Conservation (phyloP, 2,329 filamentous ascomycete genomes). For the Alternaria longipes region DNA sequence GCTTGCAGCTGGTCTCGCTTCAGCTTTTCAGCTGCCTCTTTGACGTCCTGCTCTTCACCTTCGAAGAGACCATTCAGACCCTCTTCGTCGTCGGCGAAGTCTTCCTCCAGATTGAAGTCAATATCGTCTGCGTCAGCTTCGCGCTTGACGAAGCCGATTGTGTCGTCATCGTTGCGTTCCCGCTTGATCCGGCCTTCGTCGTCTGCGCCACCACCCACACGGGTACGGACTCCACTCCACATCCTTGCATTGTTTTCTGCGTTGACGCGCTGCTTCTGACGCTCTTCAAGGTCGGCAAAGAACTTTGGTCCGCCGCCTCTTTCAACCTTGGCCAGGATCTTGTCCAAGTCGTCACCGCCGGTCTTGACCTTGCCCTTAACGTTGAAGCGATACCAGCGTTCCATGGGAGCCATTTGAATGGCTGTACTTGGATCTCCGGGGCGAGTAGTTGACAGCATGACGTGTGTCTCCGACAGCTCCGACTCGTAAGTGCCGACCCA, state of each 20-base stretch:
- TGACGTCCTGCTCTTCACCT: slow-evolving; percentile 63
- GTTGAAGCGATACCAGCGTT: slow-evolving; percentile 94
- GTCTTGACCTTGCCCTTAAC: slow-evolving; percentile 78
- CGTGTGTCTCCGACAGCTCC: slow-evolving; percentile 81
- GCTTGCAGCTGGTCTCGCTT: slow-evolving; percentile 85
- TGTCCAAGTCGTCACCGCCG: slow-evolving; percentile 87
- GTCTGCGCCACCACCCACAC: slow-evolving; percentile 47
- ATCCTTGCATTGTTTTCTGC: slow-evolving; percentile 34
- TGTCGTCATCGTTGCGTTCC: slow-evolving; percentile 52
- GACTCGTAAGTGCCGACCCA: slow-evolving; percentile 94
- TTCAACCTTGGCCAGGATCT: slow-evolving; percentile 78
- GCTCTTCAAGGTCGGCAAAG: slow-evolving; percentile 60
- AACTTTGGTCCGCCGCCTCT: slow-evolving; percentile 76
- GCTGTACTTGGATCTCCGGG: slow-evolving; percentile 60
- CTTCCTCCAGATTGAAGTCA: slow-evolving; percentile 71
- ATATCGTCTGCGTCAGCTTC: slow-evolving; percentile 70
- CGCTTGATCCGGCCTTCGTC: slow-evolving; percentile 49
- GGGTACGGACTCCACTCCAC: slow-evolving; percentile 36
- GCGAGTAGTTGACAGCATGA: slow-evolving; percentile 74
- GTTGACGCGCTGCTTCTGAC: slow-evolving; percentile 62
- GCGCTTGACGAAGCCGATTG: slow-evolving; percentile 54
- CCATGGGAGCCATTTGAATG: slow-evolving; percentile 87
- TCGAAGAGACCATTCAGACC: slow-evolving; percentile 54
- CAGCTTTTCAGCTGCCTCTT: slow-evolving; percentile 70
- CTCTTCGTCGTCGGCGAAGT: slow-evolving; percentile 88